A percentile compares a stretch with the other conserved stretches of the same genome.
These are phyloP conservation scores for Panellus pusillus DNA, from an alignment of 768 basidiomycete genomes.

Conservation along the genomic window DNA sequence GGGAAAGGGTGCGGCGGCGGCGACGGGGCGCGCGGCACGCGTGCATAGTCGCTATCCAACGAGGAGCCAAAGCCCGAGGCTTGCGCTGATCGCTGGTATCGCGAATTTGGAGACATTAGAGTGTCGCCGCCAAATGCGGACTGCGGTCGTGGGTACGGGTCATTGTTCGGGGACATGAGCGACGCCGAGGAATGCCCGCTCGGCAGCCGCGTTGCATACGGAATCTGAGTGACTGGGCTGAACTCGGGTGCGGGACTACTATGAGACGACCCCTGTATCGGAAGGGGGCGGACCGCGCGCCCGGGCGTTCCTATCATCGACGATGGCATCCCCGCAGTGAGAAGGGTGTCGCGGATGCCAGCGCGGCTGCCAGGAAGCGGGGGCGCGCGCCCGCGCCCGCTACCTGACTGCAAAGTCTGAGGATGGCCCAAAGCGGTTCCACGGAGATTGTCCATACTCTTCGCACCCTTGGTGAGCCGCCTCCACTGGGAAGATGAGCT, in stretches of 20 bases:
- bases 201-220: conserved; percentile 28
- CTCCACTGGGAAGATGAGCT: conserved; percentile 31
- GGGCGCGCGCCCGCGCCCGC: conserved; percentile 29
- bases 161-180: conserved; percentile 47
- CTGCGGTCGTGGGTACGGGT: conserved; percentile 62
- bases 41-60: conserved; percentile 37
- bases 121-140: conserved; percentile 62
- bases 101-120: conserved; percentile 38
- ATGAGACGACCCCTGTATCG: conserved; percentile 41
- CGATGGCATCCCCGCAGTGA: conserved; percentile 23
- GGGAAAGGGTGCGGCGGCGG: conserved; percentile 23
- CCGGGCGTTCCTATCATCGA: conserved; percentile 34
- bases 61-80: conserved; percentile 39
- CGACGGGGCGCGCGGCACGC: conserved; percentile 42
- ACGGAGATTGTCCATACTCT: conserved; percentile 60
- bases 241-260: conserved; percentile 29
- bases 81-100: conserved; percentile 33
- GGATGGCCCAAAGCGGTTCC: conserved; percentile 34
- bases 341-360: conserved; percentile 23
- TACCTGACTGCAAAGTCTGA: conserved; percentile 34
- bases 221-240: conserved; percentile 24
- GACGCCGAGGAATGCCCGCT: conserved; percentile 14
- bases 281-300: conserved; percentile 36
- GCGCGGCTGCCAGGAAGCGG: conserved; percentile 36
- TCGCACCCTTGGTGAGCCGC: conserved; percentile 40